These are phyloP conservation scores for Cryphonectria radicalis DNA, from an alignment of 2,329 filamentous ascomycete genomes.

Conservation along the genomic window DNA sequence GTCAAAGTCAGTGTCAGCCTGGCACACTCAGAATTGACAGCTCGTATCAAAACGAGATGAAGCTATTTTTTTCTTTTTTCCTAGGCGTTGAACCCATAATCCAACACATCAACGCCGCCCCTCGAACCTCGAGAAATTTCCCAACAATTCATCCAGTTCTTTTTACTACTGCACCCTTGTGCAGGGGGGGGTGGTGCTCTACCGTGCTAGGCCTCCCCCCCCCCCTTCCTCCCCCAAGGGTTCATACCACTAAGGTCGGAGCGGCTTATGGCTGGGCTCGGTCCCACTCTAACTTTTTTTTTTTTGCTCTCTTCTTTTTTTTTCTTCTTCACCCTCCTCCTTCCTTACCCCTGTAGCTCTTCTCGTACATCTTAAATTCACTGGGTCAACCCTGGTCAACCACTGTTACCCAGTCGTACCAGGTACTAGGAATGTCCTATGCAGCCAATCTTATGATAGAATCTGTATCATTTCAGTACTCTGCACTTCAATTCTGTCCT, in stretches of 20 bases:
- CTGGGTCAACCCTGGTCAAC: constrained; percentile 7
- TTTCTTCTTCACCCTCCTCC: background rate
- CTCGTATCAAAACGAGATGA: background rate
- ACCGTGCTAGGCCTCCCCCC: constrained; percentile 4
- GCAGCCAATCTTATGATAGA: background rate
- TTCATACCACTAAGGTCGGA: constrained; percentile 8
- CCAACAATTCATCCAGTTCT: constrained; percentile 28
- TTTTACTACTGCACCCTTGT: constrained; percentile 1
- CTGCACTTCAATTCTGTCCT: background rate
- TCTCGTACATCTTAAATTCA: constrained; percentile 13
- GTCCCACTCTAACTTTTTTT: constrained; percentile 20
- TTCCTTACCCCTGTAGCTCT: constrained; percentile 2
- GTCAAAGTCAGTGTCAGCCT: background rate
- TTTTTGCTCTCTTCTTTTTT: background rate
- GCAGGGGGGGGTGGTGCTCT: constrained; percentile 19
- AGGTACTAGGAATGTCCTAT: background rate
- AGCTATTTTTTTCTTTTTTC: background rate
- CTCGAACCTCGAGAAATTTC: constrained; percentile 9
- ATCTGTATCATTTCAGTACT: background rate
- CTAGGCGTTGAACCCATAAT: constrained; percentile 11
- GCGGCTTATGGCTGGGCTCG: constrained; percentile 12
- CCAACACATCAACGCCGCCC: constrained; percentile 10
- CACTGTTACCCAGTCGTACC: too few species aligned
- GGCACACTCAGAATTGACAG: background rate
- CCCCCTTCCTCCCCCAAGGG: background rate